A percentile compares a stretch with the other conserved stretches of the same genome.
These are phyloP conservation scores for Musa itinerans DNA, from an alignment of 176 grass and related monocot genomes.

Conservation along the genomic window DNA sequence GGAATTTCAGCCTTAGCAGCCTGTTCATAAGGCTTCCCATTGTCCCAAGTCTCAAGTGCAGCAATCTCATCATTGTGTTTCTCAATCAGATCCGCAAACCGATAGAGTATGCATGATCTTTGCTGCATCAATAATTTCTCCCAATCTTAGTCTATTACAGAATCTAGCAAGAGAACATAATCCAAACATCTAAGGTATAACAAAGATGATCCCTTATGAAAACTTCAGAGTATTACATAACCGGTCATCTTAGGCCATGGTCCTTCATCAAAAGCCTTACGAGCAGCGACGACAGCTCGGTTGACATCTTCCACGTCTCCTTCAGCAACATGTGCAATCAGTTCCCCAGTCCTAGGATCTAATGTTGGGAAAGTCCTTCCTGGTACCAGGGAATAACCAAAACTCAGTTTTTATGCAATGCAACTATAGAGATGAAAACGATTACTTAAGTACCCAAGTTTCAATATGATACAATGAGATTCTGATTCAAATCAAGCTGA, in stretches of 20 bases:
- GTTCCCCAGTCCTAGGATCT: conserved; percentile 71
- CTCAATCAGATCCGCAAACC: conserved; percentile 83
- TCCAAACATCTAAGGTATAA: not conserved
- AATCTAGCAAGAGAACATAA: not conserved
- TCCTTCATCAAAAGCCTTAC: conserved; percentile 73
- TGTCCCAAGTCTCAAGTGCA: conserved; percentile 92
- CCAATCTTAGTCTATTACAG: not conserved
- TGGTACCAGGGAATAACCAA: not conserved
- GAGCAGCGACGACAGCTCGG: conserved; percentile 53
- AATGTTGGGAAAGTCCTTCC: conserved; percentile 69
- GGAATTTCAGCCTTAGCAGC: conserved; percentile 45
- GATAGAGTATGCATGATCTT: conserved; percentile 53
- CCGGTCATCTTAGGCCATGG: conserved; percentile 81
- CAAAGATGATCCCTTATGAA: not conserved
- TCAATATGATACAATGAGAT: no score
- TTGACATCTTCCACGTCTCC: conserved; percentile 57
- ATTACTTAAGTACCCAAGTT: no score
- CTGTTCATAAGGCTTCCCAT: conserved; percentile 82
- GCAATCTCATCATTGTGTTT: conserved; percentile 64
- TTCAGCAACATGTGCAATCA: conserved; percentile 61
- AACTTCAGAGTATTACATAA: conserved; percentile 37
- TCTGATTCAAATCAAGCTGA: not conserved
- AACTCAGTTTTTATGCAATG: not conserved
- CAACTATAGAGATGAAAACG: no score
- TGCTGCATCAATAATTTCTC: conserved; percentile 37